Percentiles rank a stretch among this genome's conserved stretches.
Conservation (phyloP, 495 filamentous ascomycete genomes). For the Aspergillus egyptiacus region DNA sequence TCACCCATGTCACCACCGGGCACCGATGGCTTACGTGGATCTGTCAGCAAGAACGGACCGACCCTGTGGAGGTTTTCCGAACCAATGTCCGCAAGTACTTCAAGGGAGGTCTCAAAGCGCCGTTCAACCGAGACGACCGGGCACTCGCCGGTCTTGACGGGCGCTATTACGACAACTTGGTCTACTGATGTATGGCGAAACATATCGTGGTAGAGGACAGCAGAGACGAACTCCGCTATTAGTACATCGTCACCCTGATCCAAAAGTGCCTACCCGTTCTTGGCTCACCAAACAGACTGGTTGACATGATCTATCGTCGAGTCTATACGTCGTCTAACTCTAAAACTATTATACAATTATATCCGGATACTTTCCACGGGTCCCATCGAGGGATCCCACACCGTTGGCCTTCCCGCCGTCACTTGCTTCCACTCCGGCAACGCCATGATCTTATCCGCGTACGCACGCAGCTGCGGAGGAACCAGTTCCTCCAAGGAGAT, state of each 20-base stretch:
- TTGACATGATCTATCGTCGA: too few species aligned
- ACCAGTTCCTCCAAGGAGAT: slow-evolving; percentile 8
- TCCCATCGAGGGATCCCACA: slow-evolving; percentile 9
- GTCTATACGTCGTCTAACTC: background rate
- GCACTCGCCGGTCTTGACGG: slow-evolving; percentile 45
- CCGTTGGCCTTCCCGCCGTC: slow-evolving; percentile 7
- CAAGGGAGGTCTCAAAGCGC: slow-evolving; percentile 39
- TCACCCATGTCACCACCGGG: slow-evolving; percentile 51
- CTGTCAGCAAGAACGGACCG: slow-evolving; percentile 43
- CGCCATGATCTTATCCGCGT: slow-evolving; percentile 2
- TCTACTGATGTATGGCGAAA: too few species aligned
- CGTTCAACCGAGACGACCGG: slow-evolving; percentile 47
- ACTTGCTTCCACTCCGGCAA: slow-evolving; percentile 7
- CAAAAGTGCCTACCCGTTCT: too few species aligned
- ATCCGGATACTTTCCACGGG: slow-evolving; percentile 7
- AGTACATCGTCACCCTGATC: too few species aligned
- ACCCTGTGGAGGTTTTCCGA: slow-evolving; percentile 47
- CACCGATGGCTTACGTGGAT: slow-evolving; percentile 51
- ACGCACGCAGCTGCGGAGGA: slow-evolving; percentile 3
- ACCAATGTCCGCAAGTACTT: slow-evolving; percentile 45
- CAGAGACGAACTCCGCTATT: too few species aligned
- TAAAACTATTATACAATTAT: background rate
- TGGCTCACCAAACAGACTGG: too few species aligned
- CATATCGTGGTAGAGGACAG: too few species aligned
- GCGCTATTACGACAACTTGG: slow-evolving; percentile 39